Conservation (phyloP, 805 yeast genomes). For the Osmozyma mogii region DNA sequence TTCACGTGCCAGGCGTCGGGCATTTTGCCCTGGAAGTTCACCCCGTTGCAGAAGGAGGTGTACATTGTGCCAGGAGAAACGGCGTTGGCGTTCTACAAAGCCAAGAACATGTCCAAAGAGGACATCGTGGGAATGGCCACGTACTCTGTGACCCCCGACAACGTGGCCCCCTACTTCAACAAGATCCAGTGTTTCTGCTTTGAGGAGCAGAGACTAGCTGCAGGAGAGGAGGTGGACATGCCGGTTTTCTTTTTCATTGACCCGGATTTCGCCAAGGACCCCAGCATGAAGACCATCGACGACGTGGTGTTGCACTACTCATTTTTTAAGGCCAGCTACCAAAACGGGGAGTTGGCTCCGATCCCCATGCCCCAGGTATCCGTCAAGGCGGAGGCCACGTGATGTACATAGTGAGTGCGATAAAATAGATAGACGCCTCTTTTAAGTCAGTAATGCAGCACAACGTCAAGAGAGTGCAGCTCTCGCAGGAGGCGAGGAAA, state of each 20-base stretch:
- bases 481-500: slow-evolving; percentile 47
- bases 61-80: slow-evolving; percentile 95
- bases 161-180: slow-evolving; percentile 92
- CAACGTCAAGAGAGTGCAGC: slow-evolving; percentile 54
- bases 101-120: slow-evolving; percentile 68
- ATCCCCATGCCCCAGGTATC: slow-evolving; percentile 18
- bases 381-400: slow-evolving; percentile 6
- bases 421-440: no score
- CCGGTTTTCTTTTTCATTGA: slow-evolving; percentile 96
- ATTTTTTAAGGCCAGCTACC: slow-evolving; percentile 61
- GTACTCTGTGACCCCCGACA: slow-evolving; percentile 92
- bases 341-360: slow-evolving; percentile 35
- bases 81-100: slow-evolving; percentile 91
- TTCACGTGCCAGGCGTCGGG: slow-evolving; percentile 92
- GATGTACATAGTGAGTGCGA: no score
- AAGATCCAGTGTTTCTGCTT: slow-evolving; percentile 98
- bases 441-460: no score
- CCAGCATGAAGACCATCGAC: slow-evolving; percentile 82
- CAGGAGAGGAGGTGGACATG: slow-evolving; percentile 98
- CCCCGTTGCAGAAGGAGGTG: slow-evolving; percentile 91
- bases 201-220: slow-evolving; percentile 87
- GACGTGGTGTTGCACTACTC: slow-evolving; percentile 90
- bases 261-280: slow-evolving; percentile 91
- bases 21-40: slow-evolving; percentile 88
- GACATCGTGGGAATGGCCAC: slow-evolving; percentile 99